A percentile compares a stretch with the other conserved stretches of the same genome.
phyloP scores from a whole-genome alignment of 352 stramenopile genomes.

The Globisporangium apiculatum region DNA sequence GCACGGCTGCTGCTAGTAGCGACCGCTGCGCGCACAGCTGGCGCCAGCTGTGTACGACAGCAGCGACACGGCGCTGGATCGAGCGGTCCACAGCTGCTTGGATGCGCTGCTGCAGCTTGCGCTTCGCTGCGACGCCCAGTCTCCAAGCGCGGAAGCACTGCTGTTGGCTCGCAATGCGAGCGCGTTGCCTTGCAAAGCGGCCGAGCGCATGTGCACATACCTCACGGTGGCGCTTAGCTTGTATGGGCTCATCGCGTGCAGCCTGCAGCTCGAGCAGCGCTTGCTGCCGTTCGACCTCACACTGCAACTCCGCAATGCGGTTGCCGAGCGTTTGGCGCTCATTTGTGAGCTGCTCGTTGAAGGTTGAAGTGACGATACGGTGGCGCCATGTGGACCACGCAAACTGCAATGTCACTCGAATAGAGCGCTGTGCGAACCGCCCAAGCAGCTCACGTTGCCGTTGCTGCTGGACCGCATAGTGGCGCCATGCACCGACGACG shows the following conservation, averaged over 20 bases:
- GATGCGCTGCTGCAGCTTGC: background rate
- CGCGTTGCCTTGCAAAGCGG: background rate
- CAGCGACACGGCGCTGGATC: background rate
- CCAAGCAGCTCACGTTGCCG: constrained; percentile 18
- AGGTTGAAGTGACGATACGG: background rate
- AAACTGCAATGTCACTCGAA: background rate
- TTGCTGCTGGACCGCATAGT: constrained; percentile 14
- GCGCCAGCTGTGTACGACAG: background rate
- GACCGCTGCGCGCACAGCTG: background rate
- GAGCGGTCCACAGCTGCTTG: background rate
- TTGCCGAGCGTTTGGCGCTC: background rate
- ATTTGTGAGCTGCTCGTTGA: constrained; percentile 1
- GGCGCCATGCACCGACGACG: constrained; percentile 17
- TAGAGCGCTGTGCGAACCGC: constrained; percentile 12
- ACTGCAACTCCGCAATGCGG: constrained; percentile 2
- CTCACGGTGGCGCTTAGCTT: background rate
- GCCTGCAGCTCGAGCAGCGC: background rate
- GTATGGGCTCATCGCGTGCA: background rate
- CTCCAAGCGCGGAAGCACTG: constrained; percentile 5
- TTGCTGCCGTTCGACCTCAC: background rate
- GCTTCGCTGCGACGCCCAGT: background rate
- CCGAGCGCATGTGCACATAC: background rate
- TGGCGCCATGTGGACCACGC: constrained; percentile 12
- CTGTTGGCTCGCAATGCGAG: background rate
- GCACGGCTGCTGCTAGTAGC: background rate